Evolutionary conservation across 768 basidiomycete species (phyloP).

Genomic region (Dentipellis fragilis): DNA sequence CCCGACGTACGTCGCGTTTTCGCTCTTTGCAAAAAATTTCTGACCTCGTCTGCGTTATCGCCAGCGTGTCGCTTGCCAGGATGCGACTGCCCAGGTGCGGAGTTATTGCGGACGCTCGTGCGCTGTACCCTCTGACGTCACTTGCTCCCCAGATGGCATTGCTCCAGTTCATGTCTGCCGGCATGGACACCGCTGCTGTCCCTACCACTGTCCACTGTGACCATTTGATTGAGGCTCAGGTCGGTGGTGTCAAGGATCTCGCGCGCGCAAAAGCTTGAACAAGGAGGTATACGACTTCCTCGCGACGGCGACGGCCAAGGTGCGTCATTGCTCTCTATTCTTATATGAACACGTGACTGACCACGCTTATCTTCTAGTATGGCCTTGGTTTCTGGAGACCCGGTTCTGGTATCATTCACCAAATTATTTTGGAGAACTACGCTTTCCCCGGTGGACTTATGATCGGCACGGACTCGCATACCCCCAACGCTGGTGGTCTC

Average conservation of each 20-base stretch:
- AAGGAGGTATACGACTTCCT: constrained; percentile 99
- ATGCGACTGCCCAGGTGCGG: constrained; percentile 69
- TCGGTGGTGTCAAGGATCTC: constrained; percentile 90
- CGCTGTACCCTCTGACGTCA: constrained; percentile 5
- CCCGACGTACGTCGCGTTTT: constrained; percentile 77
- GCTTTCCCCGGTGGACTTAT: constrained; percentile 98
- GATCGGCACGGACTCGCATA: constrained; percentile 99
- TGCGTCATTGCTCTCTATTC: constrained; percentile 18
- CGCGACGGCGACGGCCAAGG: constrained; percentile 92
- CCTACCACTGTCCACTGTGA: constrained; percentile 99
- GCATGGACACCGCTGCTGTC: constrained; percentile 95
- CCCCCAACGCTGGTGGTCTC: constrained; percentile 97
- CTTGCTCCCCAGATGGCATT: constrained; percentile 75
- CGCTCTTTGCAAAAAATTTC: not conserved
- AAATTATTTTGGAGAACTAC: constrained; percentile 99
- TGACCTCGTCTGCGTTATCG: constrained; percentile 4
- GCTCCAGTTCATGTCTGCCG: constrained; percentile 99
- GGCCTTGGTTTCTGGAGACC: constrained; percentile 99
- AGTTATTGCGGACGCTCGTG: not conserved
- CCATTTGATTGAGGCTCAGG: constrained; percentile 95
- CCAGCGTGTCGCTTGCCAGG: constrained; percentile 84
- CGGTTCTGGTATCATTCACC: constrained; percentile 97
- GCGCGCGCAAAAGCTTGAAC: constrained; percentile 89
- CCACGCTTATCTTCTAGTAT: constrained; percentile 40
- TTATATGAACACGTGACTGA: too few relatives aligned